These are phyloP conservation scores for Coemansia reversa DNA, from an alignment of 192 early-diverging fungal genomes.

Conservation along the genomic window DNA sequence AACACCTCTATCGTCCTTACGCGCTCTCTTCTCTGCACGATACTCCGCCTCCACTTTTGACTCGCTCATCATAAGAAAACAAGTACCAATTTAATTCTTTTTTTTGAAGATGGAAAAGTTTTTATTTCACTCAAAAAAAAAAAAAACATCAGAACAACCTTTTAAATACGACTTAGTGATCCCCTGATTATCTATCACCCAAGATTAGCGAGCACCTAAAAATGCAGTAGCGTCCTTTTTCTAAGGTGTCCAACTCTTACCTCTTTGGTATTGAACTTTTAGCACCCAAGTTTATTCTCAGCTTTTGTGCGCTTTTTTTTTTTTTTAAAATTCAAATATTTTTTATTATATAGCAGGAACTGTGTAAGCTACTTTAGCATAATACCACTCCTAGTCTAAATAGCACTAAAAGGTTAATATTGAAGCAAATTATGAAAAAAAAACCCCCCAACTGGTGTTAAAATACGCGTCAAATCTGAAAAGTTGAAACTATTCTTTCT, in stretches of 20 bases:
- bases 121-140: not conserved
- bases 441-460: not conserved
- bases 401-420: not conserved
- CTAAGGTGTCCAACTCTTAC: not conserved
- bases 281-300: not conserved
- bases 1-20: constrained; percentile 3
- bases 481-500: not conserved
- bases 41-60: not conserved
- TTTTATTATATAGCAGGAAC: not conserved
- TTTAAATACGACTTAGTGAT: not conserved
- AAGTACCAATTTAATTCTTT: not conserved
- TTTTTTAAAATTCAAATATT: not conserved
- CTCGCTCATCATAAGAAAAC: not conserved
- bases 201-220: not conserved
- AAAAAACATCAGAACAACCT: too few relatives aligned
- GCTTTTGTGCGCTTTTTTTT: not conserved
- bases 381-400: too few relatives aligned
- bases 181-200: not conserved
- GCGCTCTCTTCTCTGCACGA: constrained; percentile 27
- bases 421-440: not conserved
- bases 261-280: not conserved
- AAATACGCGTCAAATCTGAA: not conserved
- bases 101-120: not conserved
- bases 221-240: not conserved
- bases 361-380: too few relatives aligned